Conservation (phyloP, 2,329 filamentous ascomycete species). For the Pseudogymnoascus sp. region DNA sequence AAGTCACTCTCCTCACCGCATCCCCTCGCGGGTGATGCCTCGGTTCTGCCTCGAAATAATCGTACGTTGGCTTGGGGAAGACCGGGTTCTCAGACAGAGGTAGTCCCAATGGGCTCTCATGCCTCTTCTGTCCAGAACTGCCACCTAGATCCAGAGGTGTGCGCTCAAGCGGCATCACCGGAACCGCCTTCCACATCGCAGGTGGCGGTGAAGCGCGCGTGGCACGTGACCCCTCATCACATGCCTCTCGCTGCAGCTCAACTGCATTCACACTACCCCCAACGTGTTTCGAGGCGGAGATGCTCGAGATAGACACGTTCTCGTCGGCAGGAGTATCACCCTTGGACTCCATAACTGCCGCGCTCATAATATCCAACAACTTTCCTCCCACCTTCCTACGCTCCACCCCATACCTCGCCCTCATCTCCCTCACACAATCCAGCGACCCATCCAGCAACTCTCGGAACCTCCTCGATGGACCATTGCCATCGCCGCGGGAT, state of each 20-base stretch:
- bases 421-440: conserved; percentile 13
- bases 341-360: not conserved
- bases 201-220: not conserved
- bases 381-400: conserved; percentile 16
- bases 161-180: not conserved
- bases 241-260: too few relatives aligned
- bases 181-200: not conserved
- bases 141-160: not conserved
- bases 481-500: not conserved
- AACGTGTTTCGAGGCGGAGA: too few relatives aligned
- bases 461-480: not conserved
- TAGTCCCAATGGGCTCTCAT: not conserved
- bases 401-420: conserved; percentile 10
- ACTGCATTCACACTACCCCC: too few relatives aligned
- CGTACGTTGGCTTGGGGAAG: not conserved
- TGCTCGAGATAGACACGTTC: too few relatives aligned
- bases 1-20: not conserved
- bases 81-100: not conserved
- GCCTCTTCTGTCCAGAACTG: not conserved
- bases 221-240: not conserved
- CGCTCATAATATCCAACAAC: conserved; percentile 21
- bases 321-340: not conserved
- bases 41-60: not conserved
- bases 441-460: conserved; percentile 13
- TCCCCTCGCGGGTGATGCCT: not conserved